Base-by-base conservation (phyloP, 2,329 filamentous ascomycete genomes). In the Beauveria rudraprayagi region DNA sequence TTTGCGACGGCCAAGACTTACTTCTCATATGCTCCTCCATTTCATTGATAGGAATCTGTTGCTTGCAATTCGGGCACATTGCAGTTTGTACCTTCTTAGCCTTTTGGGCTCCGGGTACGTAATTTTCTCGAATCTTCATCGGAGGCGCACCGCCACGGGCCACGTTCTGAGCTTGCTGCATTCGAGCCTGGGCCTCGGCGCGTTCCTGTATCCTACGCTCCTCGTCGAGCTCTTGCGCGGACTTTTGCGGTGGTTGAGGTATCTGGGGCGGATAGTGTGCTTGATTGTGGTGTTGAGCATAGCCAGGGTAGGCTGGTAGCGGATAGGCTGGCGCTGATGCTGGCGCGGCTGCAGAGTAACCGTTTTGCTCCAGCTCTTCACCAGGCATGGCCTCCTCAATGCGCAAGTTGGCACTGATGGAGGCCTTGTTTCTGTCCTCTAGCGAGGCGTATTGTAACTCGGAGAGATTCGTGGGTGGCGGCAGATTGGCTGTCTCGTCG, bases 331-430 rank as follows among this genome's bases (percentile, higher is more conserved):
- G 70, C 37, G 61, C 67, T 34, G 68, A 69, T 50, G 71, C 67
- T 30, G 68, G 69, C 52, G 71, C 71, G 46, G 65, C 24, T 17
- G 46, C 46, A 8, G 75, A 71, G 61, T 80, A 78, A 44, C 79
- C 78, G 65, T 82, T 82, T 65, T 80, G 82, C 54, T 74, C 83
- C 71, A 79, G 86, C 63, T 86, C 85, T 63, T 89, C 85, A 50
- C 91, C 90, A 56, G 94, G 94, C 83, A 96, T 90, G 6, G 93
- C 92, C 78, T 99, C 94, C 74, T 99, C 94, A 65, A 99, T 92
- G 62, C 93, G 88, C 67, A 92, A 80, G 69, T 88, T 88, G 61
- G 90, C 85, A 68, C 85, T 86, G 65, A 97, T 87, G 43, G 92
- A 95, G 70, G 94, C 89, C 74, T 89, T 90, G 61, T 93, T 95